Evolutionary conservation across 176 grass and related monocot species (phyloP).

Genomic region (Phoenix dactylifera): DNA sequence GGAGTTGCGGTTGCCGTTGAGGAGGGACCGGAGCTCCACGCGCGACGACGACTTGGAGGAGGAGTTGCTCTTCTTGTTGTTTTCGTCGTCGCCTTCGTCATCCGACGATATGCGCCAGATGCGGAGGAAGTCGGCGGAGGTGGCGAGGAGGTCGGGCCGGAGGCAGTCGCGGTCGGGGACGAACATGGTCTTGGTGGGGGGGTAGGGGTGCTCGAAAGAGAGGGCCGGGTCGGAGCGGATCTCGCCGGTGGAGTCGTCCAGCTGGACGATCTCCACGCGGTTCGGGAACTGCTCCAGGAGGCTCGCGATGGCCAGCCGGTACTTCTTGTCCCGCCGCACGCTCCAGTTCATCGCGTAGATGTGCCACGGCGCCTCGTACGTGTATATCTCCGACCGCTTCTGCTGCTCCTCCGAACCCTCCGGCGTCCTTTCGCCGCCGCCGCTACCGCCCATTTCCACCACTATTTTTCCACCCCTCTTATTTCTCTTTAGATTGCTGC

Average conservation of each 20-base stretch:
- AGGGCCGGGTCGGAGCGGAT: conserved; percentile 69
- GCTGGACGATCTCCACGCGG: conserved; percentile 87
- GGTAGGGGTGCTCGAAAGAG: conserved; percentile 89
- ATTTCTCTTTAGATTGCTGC: too few relatives aligned
- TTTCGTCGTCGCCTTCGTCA: conserved; percentile 20
- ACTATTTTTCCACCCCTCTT: too few relatives aligned
- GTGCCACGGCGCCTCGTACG: conserved; percentile 93
- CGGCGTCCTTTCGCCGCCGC: not conserved
- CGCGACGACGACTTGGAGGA: conserved; percentile 5
- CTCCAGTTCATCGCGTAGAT: conserved; percentile 99
- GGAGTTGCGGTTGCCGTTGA: conserved; percentile 93
- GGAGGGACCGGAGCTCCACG: conserved; percentile 55
- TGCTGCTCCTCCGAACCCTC: conserved; percentile 54
- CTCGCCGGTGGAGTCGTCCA: conserved; percentile 85
- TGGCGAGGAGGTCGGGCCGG: conserved; percentile 92
- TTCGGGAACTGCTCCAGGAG: conserved; percentile 70
- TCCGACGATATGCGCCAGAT: conserved; percentile 74
- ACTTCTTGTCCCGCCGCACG: conserved; percentile 94
- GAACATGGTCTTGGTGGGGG: conserved; percentile 95
- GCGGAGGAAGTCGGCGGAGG: conserved; percentile 94
- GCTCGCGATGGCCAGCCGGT: conserved; percentile 93
- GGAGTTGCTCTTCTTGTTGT: conserved; percentile 3
- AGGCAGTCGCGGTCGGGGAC: conserved; percentile 80
- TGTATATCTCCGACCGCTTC: conserved; percentile 99
- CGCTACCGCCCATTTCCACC: not conserved